These are phyloP conservation scores for Thelonectria olida DNA, from an alignment of 2,329 filamentous ascomycete genomes.

Conservation along the genomic window DNA sequence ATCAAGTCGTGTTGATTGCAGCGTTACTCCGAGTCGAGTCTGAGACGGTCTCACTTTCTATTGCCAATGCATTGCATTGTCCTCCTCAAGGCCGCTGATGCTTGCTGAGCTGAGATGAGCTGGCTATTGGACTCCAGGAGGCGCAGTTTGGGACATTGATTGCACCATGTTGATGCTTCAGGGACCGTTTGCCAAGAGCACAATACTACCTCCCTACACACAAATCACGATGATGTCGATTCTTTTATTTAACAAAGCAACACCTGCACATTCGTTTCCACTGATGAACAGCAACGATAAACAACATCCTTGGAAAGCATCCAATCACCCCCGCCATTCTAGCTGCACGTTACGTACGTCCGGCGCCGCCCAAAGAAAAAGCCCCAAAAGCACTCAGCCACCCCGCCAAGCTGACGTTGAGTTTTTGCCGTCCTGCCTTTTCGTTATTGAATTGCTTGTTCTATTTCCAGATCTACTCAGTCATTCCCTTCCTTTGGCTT, in stretches of 20 bases:
- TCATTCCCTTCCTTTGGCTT: constrained; percentile 1
- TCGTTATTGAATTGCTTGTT: background rate
- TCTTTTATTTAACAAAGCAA: background rate
- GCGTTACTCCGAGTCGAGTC: background rate
- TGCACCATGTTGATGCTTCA: too few species aligned
- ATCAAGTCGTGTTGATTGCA: background rate
- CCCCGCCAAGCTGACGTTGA: constrained; percentile 41
- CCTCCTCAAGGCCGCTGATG: constrained; percentile 16
- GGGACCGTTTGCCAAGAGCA: too few species aligned
- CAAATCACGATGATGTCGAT: background rate
- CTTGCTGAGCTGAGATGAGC: constrained; percentile 17
- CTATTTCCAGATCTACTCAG: constrained; percentile 4
- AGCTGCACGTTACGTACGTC: background rate
- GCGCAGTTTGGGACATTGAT: too few species aligned
- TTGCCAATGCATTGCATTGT: constrained; percentile 5
- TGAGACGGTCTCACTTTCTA: background rate
- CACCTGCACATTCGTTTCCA: background rate
- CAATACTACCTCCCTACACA: too few species aligned
- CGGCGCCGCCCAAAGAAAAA: constrained; percentile 9
- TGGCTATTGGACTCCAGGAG: background rate
- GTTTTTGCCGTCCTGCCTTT: constrained; percentile 28
- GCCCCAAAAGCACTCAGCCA: constrained; percentile 28
- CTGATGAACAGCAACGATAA: background rate
- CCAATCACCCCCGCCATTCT: background rate
- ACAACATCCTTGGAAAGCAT: background rate